Base-by-base conservation (phyloP, 371 early-diverging fungal genomes). In the Choanephora cucurbitarum region DNA sequence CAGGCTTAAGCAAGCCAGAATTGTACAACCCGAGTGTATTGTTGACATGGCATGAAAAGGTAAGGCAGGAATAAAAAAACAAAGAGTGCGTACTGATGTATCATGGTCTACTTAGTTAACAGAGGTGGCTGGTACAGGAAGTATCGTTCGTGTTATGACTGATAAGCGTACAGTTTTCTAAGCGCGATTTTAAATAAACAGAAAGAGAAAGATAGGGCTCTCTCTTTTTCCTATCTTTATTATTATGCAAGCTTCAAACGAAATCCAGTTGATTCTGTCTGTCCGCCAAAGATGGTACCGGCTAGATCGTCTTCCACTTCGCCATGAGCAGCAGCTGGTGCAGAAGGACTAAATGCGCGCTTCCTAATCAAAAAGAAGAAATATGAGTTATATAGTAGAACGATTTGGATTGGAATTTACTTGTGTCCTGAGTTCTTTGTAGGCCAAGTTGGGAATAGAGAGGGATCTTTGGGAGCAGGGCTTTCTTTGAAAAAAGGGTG, bases 381-480 rank as follows among this genome's bases (percentile, higher is more conserved):
- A 24, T 28, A 7, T 28, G 28, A 28, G 28, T 28, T 3, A n/a
- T n/a, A n/a, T n/a, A n/a, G n/a, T n/a, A n/a, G 18, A 13, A 17
- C 53, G 14, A 21, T 15, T n/a, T 11, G n/a, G 11, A 32, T 44
- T 11, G n/a, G 11, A 32, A 41, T 66, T 59, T 65, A 75, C 78
- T 73, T 81, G 67, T 91, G 91, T 5, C 87, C 90, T 18, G 87
- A 82, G 18, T 88, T 84, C 68, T 92, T 94, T 33, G 92, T 86
- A 0, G 98, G 98, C 88, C 95, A 97, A 0, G 95, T 94, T 2
- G 98, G 97, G 65, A 97, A 96, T 72, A 97, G 72, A 23, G 89
- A 84, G 1, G 97, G 95, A 62, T 96, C 92, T 69, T 95, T 93
- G 11, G 97, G 95, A 31, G 81, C 73, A 4, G 98, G 98, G 18